Evolutionary conservation across 495 filamentous ascomycete genomes (phyloP), one percentile per base, ranked within the genome.

Genomic region (Annulohypoxylon moriforme): DNA sequence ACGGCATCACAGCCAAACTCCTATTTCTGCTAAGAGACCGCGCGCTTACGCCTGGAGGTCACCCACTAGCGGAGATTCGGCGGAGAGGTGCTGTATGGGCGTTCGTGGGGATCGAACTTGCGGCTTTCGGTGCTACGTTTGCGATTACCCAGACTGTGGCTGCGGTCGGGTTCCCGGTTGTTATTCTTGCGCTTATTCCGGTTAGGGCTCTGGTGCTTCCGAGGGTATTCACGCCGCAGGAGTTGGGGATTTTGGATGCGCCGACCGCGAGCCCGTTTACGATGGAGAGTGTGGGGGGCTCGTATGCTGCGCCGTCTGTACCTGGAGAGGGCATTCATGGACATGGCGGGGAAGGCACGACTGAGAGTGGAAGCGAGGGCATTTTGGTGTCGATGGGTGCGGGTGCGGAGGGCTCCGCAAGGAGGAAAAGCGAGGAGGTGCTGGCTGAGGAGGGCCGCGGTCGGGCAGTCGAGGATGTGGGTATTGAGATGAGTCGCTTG

Each of bases 111-210:
- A 77, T 94, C n/a, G 91, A 97, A 78, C 79, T 96, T 4, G 13
- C 92, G 31, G 93, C 92, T 0, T 96, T 98, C 73, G 93, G 84
- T 3, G 92, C 89, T 1, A 97, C 92, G 2, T 96, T 98, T 77
- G 94, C 93, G n/a, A 95, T 97, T 72, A 95, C 94, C 8, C 94
- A 98, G 80, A 97, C 95, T 0, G 93, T 97, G 55, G 95, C 93
- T 8, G 95, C 95, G 14, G 96, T 98, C 42, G 93, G 95, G 2
- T 98, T 97, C 76, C 95, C 95, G 3, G 88, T 97, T 7, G 88
- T 97, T 60, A 96, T 98, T 75, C 75, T 96, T 11, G 73, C 89
- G 16, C 80, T 97, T 14, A 90, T 98, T n/a, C 95, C 94, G 0
- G 77, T 92, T 1, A 83, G 95, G 8, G 89, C 89, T 8, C 84